These are phyloP conservation scores for Volvox carteri DNA, from an alignment of 163 green algal genomes.

Conservation along the genomic window DNA sequence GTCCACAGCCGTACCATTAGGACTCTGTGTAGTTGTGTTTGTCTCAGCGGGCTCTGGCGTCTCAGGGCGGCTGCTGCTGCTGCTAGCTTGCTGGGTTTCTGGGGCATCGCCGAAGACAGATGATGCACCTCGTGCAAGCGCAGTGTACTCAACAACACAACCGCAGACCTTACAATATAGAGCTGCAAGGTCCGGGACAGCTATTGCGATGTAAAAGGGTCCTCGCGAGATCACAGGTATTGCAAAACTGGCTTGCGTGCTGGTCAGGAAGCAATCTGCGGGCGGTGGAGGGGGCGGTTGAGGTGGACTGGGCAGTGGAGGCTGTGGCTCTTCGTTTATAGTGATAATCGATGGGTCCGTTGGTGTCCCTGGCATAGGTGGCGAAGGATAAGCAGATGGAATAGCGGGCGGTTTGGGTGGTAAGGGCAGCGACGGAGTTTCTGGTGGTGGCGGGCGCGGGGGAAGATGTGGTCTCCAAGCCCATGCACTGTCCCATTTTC, in stretches of 20 bases:
- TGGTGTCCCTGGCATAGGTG: not conserved
- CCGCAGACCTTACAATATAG: constrained; percentile 11
- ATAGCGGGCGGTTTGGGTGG: not conserved
- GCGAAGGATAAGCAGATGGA: not conserved
- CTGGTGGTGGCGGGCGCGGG: not conserved
- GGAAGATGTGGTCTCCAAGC: not conserved
- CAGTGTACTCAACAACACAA: not conserved
- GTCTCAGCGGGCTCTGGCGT: not conserved
- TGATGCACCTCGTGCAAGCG: not conserved
- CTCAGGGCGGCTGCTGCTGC: not conserved
- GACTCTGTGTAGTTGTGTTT: not conserved
- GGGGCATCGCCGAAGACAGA: not conserved
- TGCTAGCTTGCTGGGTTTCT: not conserved
- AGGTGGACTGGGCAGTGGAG: not conserved
- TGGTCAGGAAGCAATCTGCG: not conserved
- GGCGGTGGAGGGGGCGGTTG: not conserved
- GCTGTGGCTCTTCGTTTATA: not conserved
- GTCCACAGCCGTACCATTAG: not conserved
- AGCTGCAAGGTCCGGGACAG: not conserved
- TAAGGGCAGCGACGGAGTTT: not conserved
- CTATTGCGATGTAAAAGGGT: constrained; percentile 6
- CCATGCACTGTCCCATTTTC: not conserved
- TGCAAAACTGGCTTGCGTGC: not conserved
- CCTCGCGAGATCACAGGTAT: not conserved
- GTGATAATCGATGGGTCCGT: not conserved